A percentile compares a stretch with the other conserved stretches of the same genome.
Conservation (phyloP, 495 filamentous ascomycete genomes). For the Penicillium daleae region DNA sequence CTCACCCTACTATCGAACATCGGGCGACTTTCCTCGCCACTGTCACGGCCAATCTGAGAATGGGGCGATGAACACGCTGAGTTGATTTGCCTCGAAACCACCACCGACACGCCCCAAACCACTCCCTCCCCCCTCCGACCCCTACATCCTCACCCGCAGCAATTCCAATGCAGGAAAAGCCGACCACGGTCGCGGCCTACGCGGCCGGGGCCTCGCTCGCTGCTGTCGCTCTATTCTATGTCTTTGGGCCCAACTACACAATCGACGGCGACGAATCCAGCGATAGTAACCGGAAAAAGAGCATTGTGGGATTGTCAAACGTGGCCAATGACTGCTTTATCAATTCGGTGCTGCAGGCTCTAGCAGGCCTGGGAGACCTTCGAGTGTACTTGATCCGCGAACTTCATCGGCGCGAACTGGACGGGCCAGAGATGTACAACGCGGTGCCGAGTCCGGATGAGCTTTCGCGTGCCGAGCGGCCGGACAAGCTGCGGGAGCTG, state of each 20-base stretch:
- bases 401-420: conserved; percentile 76
- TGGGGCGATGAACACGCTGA: conserved; percentile 11
- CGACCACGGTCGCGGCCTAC: conserved; percentile 85
- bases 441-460: conserved; percentile 54
- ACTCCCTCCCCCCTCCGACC: conserved; percentile 11
- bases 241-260: conserved; percentile 94
- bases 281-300: conserved; percentile 73
- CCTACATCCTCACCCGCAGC: conserved; percentile 3
- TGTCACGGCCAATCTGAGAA: conserved; percentile 12
- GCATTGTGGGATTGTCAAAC: conserved; percentile 87
- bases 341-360: conserved; percentile 92
- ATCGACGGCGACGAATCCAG: conserved; percentile 76
- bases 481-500: conserved; percentile 71
- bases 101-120: conserved; percentile 10
- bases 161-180: conserved; percentile 79
- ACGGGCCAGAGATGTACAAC: conserved; percentile 72
- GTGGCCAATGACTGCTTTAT: conserved; percentile 99
- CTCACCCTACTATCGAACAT: neutral
- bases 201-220: conserved; percentile 95
- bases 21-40: conserved; percentile 6
- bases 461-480: conserved; percentile 43
- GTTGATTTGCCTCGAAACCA: conserved; percentile 22
- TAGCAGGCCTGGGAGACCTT: conserved; percentile 93
- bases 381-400: conserved; percentile 89
- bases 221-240: conserved; percentile 93